Base-by-base conservation (phyloP, 257 asterid genomes). In the Scutellaria barbata region DNA sequence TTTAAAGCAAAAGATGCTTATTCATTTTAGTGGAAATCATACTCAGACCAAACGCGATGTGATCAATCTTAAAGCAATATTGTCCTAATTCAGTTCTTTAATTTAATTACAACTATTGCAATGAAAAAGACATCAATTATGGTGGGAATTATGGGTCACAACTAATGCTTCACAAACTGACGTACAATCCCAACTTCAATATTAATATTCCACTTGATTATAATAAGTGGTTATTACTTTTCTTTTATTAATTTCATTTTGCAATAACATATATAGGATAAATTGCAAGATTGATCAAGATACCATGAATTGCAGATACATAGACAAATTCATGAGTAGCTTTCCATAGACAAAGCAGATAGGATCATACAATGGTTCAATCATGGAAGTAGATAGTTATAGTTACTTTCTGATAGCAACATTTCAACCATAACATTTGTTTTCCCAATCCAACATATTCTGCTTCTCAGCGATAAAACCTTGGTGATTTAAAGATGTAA, bases 11-110 rank as follows among this genome's bases (percentile, higher is more conserved):
- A 78, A 69, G 74, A 81, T 84, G 84, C 81, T 67, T 30, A 30
- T 30, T 61, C 77, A 64, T 20, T 60, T 74, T 40, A 74, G 88
- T 84, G 86, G 88, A 80, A 18, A 79, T 74, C 82, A 76, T 48
- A 74, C 71, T 81, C 81, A 71, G 72, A 69, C 68, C 39, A 65
- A 70, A 80, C 57, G 52, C 77, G 79, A 63, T 69, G 69, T 77
- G 76, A 68, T 75, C 77, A 51, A 63, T 69, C 77, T 17, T 54
- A 35, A 43, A 68, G 43, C 80, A 79, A 51, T 63, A 61, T 64
- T 76, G 75, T 33, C 79, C 78, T 45, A 46, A 37, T 76, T 47
- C 17, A 72, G 46, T 66, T 22, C 45, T 59, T 51, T 71, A 53
- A 12, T 33, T 35, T 7, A 50, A 30, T 48, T 51, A 10, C 30